These are phyloP conservation scores for Vitis hybrid DNA, from an alignment of 177 flowering plant species.

Conservation along the genomic window DNA sequence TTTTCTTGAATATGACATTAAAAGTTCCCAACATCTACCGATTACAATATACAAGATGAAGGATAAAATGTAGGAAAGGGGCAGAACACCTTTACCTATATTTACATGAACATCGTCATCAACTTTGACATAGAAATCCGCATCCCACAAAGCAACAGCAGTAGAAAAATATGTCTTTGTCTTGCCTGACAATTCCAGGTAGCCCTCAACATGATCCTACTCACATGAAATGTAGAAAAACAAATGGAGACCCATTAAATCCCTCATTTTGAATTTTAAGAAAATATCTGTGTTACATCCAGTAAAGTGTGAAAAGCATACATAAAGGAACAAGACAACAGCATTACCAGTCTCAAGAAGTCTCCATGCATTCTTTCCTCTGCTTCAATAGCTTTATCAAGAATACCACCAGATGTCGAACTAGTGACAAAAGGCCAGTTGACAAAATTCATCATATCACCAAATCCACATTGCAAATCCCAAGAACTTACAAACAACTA, in stretches of 20 bases:
- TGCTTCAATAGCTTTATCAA: slow-evolving; percentile 75
- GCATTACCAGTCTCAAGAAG: slow-evolving; percentile 70
- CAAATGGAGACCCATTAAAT: not conserved
- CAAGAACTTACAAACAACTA: not conserved
- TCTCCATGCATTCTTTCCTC: slow-evolving; percentile 69
- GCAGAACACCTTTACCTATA: slow-evolving; percentile 48
- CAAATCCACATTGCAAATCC: not conserved
- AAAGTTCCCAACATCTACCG: too few relatives aligned
- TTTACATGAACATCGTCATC: slow-evolving; percentile 96
- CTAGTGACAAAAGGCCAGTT: slow-evolving; percentile 28
- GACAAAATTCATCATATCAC: slow-evolving; percentile 4
- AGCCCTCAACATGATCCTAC: slow-evolving; percentile 94
- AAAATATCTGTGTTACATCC: not conserved
- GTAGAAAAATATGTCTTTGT: slow-evolving; percentile 81
- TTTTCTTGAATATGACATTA: too few relatives aligned
- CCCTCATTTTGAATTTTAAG: not conserved
- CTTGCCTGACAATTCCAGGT: slow-evolving; percentile 89
- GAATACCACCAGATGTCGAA: slow-evolving; percentile 60
- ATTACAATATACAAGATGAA: not conserved
- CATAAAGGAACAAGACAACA: not conserved
- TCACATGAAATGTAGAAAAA: not conserved
- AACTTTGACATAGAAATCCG: slow-evolving; percentile 87
- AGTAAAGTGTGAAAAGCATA: not conserved
- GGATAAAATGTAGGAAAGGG: not conserved
- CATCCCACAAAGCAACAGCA: slow-evolving; percentile 83